These are phyloP conservation scores for Auricularia heimuer DNA, from an alignment of 768 basidiomycete genomes.

Conservation along the genomic window DNA sequence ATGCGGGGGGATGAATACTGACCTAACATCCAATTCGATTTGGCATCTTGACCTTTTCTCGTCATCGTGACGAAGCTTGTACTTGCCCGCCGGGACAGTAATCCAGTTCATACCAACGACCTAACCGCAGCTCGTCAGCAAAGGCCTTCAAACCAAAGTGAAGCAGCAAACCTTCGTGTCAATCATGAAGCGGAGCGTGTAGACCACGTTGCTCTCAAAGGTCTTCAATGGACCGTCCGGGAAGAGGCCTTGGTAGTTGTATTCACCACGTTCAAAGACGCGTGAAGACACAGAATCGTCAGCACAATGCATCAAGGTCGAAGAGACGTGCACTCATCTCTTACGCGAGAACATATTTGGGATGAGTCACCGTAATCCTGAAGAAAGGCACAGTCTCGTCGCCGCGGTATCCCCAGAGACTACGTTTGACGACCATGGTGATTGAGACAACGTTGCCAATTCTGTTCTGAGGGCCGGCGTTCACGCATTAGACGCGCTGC, in stretches of 20 bases:
- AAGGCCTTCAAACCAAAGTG: background rate
- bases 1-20: conserved; percentile 13
- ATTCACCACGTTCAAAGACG: conserved; percentile 64
- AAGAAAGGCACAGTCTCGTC: conserved; percentile 74
- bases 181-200: conserved; percentile 93
- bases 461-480: conserved; percentile 4
- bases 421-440: conserved; percentile 55
- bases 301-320: conserved; percentile 12
- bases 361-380: conserved; percentile 69
- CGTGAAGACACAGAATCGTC: conserved; percentile 21
- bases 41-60: conserved; percentile 76
- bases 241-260: conserved; percentile 54
- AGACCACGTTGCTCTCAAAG: conserved; percentile 91
- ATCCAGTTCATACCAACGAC: conserved; percentile 99
- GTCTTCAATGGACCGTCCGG: conserved; percentile 42
- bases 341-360: conserved; percentile 69
- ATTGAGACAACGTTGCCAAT: conserved; percentile 35
- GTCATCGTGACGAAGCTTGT: conserved; percentile 46
- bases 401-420: conserved; percentile 82
- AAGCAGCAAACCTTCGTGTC: conserved; percentile 67
- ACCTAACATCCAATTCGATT: conserved; percentile 76
- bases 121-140: conserved; percentile 26
- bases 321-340: conserved; percentile 57
- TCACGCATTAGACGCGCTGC: background rate
- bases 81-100: conserved; percentile 78